A percentile compares a stretch with the other conserved stretches of the same genome.
Conservation (phyloP, 169 alveolate species). For the Plasmodium vivax region DNA sequence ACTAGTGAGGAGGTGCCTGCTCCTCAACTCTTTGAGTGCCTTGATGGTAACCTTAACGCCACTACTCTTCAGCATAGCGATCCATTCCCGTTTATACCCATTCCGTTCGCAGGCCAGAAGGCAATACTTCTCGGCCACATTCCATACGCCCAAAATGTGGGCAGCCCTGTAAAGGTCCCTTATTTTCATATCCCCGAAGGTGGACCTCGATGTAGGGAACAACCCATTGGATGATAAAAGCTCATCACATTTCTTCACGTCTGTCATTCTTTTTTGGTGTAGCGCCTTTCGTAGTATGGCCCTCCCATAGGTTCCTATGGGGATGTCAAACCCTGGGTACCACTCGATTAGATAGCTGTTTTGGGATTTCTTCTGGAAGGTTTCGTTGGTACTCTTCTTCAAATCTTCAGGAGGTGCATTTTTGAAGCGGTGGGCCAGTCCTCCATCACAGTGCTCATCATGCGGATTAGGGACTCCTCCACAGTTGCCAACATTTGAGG, state of each 20-base stretch:
- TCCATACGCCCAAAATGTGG: conserved; percentile 82
- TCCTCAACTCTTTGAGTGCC: conserved; percentile 82
- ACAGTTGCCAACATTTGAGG: background rate
- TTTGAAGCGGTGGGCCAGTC: background rate
- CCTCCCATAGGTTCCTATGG: conserved; percentile 85
- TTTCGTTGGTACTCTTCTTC: background rate
- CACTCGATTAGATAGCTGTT: conserved; percentile 76
- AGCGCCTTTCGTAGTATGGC: conserved; percentile 82
- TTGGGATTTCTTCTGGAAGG: background rate
- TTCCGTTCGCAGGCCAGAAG: conserved; percentile 82
- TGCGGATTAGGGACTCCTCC: background rate
- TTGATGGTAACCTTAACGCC: conserved; percentile 78
- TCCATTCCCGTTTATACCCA: conserved; percentile 81
- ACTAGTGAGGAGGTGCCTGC: conserved; percentile 14
- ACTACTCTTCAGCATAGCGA: conserved; percentile 72
- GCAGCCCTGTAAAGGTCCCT: conserved; percentile 85
- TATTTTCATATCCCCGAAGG: conserved; percentile 85
- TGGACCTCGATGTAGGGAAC: conserved; percentile 79
- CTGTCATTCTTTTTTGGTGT: conserved; percentile 82
- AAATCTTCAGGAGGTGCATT: background rate
- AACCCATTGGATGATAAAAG: conserved; percentile 82
- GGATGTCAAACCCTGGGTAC: conserved; percentile 86
- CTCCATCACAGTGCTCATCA: background rate
- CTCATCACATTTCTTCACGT: conserved; percentile 80
- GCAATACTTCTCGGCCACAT: conserved; percentile 84